Evolutionary conservation across 352 stramenopile species (phyloP).

Genomic region (Bremia lactucae): DNA sequence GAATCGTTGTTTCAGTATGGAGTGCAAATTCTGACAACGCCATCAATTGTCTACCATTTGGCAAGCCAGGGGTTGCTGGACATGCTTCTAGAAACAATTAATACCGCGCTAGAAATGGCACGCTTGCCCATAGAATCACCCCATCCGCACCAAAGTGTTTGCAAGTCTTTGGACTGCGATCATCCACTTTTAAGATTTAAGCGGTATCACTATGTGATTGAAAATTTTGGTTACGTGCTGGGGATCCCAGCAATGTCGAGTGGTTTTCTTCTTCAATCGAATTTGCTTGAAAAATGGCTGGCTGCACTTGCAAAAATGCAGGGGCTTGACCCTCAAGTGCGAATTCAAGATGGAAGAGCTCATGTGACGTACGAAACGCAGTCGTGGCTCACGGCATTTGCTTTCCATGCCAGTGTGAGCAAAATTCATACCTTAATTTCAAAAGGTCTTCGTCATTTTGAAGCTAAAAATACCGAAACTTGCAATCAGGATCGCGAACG

Average conservation of each 20-base stretch:
- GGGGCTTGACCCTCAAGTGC: constrained; percentile 62
- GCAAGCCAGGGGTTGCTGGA: constrained; percentile 52
- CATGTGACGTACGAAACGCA: constrained; percentile 94
- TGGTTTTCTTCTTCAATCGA: constrained; percentile 35
- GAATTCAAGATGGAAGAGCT: constrained; percentile 59
- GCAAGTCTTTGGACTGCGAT: constrained; percentile 79
- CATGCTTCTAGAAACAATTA: constrained; percentile 69
- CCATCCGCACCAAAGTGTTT: constrained; percentile 14
- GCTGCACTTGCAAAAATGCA: constrained; percentile 62
- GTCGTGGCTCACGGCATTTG: constrained; percentile 90
- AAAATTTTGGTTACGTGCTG: constrained; percentile 93
- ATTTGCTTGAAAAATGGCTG: constrained; percentile 68
- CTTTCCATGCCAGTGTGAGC: constrained; percentile 70
- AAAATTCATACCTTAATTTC: constrained; percentile 50
- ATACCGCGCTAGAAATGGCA: constrained; percentile 59
- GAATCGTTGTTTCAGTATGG: constrained; percentile 87
- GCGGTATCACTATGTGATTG: constrained; percentile 85
- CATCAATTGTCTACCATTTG: constrained; percentile 73
- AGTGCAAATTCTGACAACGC: constrained; percentile 91
- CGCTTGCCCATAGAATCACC: constrained; percentile 23
- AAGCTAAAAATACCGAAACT: constrained; percentile 20
- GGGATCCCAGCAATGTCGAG: constrained; percentile 80
- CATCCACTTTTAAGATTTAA: constrained; percentile 89
- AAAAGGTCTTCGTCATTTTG: constrained; percentile 52
- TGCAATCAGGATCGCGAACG: constrained; percentile 28